Base-by-base conservation (phyloP, 306 rosid genomes). In the Geum urbanum region DNA sequence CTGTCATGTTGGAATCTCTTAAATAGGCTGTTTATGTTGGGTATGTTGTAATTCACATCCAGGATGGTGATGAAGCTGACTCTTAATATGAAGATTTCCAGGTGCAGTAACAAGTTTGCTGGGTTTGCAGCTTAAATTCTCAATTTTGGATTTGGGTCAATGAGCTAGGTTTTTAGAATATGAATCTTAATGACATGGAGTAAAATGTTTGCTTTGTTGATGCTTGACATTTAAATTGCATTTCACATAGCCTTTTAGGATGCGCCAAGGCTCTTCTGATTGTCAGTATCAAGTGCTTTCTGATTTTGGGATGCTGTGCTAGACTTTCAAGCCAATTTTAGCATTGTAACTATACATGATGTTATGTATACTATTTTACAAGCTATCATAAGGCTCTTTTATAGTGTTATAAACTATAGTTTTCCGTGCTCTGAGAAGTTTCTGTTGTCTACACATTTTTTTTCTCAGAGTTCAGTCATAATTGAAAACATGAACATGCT, bases 41-140 rank as follows among this genome's bases (percentile, higher is more conserved):
- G 77, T 86, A 66, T 86, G 71, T 81, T 83, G 66, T 84, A 79
- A 77, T 77, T 81, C 86, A 72, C 85, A 52, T 72, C 79, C 78
- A 77, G 85, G 88, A 84, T 67, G 91, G 77, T 84, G 91, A 86
- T 66, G 91, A 84, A 84, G 88, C 86, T 63, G 88, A 84, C 83
- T 79, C 84, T 76, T 86, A 74, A 70, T 81, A 86, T 72, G 86
- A 86, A 72, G 86, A 84, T 81, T 79, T 84, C 78, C 78, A 7
- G 85, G 82, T 86, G 88, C 82, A 63, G 80, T 84, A 84, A 69
- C 84, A 86, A 77, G 79, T 86, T 80, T 84, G 80, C 82, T 84
- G 86, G 79, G 71, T 77, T 74, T 74, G 82, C 86, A 71, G 83
- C 76, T 55, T 79, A 53, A 81, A 66, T 69, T 84, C 76, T 83